A percentile compares a stretch with the other conserved stretches of the same genome.
phyloP scores from a whole-genome alignment of 2,329 filamentous ascomycete genomes.

The Colletotrichum horii region DNA sequence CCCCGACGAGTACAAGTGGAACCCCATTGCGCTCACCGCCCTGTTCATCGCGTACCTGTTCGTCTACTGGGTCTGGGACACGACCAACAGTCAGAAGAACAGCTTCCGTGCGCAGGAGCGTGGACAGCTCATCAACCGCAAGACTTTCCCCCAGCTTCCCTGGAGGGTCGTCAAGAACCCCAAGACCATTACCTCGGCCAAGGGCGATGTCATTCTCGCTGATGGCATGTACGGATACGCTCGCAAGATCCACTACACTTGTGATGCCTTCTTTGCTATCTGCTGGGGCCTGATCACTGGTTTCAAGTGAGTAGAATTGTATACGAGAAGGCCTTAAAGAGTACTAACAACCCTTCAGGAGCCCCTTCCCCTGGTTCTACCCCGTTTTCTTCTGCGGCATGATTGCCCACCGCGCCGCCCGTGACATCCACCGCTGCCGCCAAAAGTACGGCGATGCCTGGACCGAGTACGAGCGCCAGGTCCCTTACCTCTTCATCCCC shows the following conservation, averaged over 20 bases:
- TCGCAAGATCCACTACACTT: slow-evolving; percentile 68
- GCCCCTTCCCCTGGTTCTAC: slow-evolving; percentile 90
- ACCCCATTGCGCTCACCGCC: slow-evolving; percentile 66
- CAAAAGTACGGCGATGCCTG: slow-evolving; percentile 83
- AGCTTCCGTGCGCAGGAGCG: slow-evolving; percentile 83
- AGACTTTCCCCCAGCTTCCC: slow-evolving; percentile 88
- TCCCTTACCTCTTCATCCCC: slow-evolving; percentile 81
- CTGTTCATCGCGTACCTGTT: slow-evolving; percentile 78
- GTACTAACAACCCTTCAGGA: slow-evolving; percentile 34
- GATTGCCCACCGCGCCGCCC: slow-evolving; percentile 78
- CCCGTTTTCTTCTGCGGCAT: slow-evolving; percentile 80
- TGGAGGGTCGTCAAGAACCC: slow-evolving; percentile 86
- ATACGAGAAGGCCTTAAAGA: rapidly evolving
- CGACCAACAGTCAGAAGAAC: slow-evolving; percentile 92
- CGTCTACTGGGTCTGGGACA: slow-evolving; percentile 92
- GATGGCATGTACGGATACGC: slow-evolving; percentile 78
- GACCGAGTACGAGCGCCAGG: slow-evolving; percentile 78
- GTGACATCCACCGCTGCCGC: slow-evolving; percentile 78
- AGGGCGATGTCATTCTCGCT: slow-evolving; percentile 78
- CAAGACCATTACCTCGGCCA: slow-evolving; percentile 73
- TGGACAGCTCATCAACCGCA: slow-evolving; percentile 72
- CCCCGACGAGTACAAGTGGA: slow-evolving; percentile 79
- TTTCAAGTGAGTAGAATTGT: slow-evolving; percentile 51
- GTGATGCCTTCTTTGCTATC: slow-evolving; percentile 78
- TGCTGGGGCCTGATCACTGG: slow-evolving; percentile 84